phyloP scores from a whole-genome alignment of 2,329 filamentous ascomycete species.

The Epichloe typhina region DNA sequence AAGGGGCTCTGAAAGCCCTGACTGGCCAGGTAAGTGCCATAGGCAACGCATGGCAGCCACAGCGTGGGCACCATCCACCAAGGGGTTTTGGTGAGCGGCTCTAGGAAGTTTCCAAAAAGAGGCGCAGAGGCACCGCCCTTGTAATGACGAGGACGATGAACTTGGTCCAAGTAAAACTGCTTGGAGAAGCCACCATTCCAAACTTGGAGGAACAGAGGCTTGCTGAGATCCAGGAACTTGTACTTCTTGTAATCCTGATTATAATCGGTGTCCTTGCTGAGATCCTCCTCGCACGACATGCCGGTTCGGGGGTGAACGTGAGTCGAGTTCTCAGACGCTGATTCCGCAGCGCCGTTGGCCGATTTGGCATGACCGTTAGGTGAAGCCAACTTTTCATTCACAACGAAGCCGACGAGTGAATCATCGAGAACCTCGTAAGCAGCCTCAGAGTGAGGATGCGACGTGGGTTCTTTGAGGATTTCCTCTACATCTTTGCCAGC shows the following conservation, averaged over 20 bases:
- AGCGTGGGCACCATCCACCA: slow-evolving; percentile 82
- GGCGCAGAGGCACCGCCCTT: slow-evolving; percentile 85
- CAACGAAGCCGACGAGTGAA: slow-evolving; percentile 68
- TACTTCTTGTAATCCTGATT: slow-evolving; percentile 68
- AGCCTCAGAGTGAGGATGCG: slow-evolving; percentile 76
- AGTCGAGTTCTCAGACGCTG: slow-evolving; percentile 15
- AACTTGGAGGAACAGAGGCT: slow-evolving; percentile 75
- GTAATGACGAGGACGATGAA: slow-evolving; percentile 92
- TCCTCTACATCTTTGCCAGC: slow-evolving; percentile 73
- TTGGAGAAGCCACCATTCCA: slow-evolving; percentile 83
- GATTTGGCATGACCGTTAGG: slow-evolving; percentile 11
- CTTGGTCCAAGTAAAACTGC: slow-evolving; percentile 92
- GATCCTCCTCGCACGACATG: slow-evolving; percentile 78
- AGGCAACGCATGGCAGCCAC: slow-evolving; percentile 72
- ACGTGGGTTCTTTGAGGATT: slow-evolving; percentile 71
- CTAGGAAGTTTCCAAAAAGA: slow-evolving; percentile 95
- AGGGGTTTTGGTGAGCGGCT: slow-evolving; percentile 86
- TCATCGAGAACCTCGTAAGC: slow-evolving; percentile 96
- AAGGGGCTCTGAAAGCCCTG: slow-evolving; percentile 41
- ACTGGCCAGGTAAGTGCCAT: slow-evolving; percentile 54
- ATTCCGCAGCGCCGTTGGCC: slow-evolving; percentile 16
- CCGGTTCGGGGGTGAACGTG: slow-evolving; percentile 55
- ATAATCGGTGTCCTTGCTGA: slow-evolving; percentile 74
- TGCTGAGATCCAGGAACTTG: slow-evolving; percentile 85
- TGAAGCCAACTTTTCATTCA: slow-evolving; percentile 37